Evolutionary conservation across 2,329 filamentous ascomycete genomes (phyloP).

Genomic region (Penicillium paneum): DNA sequence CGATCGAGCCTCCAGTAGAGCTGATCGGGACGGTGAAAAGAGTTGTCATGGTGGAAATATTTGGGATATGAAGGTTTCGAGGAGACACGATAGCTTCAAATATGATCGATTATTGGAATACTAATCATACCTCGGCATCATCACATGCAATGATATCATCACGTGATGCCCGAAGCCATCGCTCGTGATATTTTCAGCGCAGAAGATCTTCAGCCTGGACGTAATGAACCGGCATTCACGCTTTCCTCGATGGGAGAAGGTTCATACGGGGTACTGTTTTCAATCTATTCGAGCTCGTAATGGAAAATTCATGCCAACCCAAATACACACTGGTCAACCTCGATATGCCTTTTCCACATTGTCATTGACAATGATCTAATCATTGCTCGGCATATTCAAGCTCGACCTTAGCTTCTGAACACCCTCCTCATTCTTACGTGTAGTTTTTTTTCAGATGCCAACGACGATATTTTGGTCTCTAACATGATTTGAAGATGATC

Average conservation of each 20-base stretch:
- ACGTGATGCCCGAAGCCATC: neutral
- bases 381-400: neutral
- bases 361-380: neutral
- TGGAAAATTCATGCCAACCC: neutral
- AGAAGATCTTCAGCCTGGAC: neutral
- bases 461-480: too few relatives aligned
- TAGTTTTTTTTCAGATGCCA: too few relatives aligned
- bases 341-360: neutral
- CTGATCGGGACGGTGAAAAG: slow-evolving; percentile 62
- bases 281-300: neutral
- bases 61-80: too few relatives aligned
- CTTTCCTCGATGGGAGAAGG: too few relatives aligned
- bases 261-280: too few relatives aligned
- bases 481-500: too few relatives aligned
- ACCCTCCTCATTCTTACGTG: neutral
- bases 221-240: neutral
- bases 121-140: slow-evolving; percentile 4
- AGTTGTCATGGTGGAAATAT: slow-evolving; percentile 27
- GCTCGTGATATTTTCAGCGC: neutral
- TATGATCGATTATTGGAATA: neutral
- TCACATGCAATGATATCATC: slow-evolving; percentile 1
- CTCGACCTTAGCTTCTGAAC: neutral
- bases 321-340: neutral
- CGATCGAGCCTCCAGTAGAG: slow-evolving; percentile 56
- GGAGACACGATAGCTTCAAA: neutral